Evolutionary conservation across 2,329 filamentous ascomycete species (phyloP).

Genomic region (Neophaeococcomyces mojaviensis): DNA sequence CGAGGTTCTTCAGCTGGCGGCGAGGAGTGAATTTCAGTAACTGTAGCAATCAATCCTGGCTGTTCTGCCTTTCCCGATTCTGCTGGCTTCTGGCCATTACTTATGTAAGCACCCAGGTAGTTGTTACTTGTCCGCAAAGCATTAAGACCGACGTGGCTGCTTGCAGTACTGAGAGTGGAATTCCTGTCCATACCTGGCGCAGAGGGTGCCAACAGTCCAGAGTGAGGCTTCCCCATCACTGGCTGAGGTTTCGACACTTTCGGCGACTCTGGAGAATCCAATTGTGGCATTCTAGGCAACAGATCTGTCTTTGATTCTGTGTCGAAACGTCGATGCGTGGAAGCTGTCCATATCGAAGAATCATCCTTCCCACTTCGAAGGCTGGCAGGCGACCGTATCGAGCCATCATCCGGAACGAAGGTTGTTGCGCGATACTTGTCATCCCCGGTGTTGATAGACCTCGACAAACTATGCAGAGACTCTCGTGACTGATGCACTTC

Average conservation of each 20-base stretch:
- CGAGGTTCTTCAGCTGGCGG: slow-evolving; percentile 15
- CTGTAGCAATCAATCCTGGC: slow-evolving; percentile 10
- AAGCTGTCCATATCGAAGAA: slow-evolving; percentile 47
- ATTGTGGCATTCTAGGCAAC: slow-evolving; percentile 49
- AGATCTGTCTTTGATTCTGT: slow-evolving; percentile 36
- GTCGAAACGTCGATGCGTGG: slow-evolving; percentile 29
- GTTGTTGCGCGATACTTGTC: slow-evolving; percentile 70
- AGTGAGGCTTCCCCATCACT: slow-evolving; percentile 6
- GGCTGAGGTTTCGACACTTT: not conserved
- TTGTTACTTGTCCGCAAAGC: slow-evolving; percentile 32
- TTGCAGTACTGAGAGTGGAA: slow-evolving; percentile 21
- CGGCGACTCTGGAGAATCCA: slow-evolving; percentile 27
- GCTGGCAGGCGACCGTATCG: slow-evolving; percentile 31
- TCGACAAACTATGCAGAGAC: slow-evolving; percentile 77
- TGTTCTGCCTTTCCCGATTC: slow-evolving; percentile 14
- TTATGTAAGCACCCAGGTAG: slow-evolving; percentile 32
- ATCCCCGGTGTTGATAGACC: slow-evolving; percentile 64
- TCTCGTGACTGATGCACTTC: slow-evolving; percentile 71
- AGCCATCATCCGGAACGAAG: slow-evolving; percentile 46
- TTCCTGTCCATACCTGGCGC: slow-evolving; percentile 10
- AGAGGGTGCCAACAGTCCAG: slow-evolving; percentile 16
- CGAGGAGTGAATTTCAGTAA: slow-evolving; percentile 13
- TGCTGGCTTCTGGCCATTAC: slow-evolving; percentile 22
- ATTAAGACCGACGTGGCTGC: slow-evolving; percentile 25
- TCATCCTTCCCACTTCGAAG: slow-evolving; percentile 37